Percentiles rank a stretch among this genome's conserved stretches.
Evolutionary conservation across 805 yeast species (phyloP).

Genomic region (Zygotorulaspora danielsina): DNA sequence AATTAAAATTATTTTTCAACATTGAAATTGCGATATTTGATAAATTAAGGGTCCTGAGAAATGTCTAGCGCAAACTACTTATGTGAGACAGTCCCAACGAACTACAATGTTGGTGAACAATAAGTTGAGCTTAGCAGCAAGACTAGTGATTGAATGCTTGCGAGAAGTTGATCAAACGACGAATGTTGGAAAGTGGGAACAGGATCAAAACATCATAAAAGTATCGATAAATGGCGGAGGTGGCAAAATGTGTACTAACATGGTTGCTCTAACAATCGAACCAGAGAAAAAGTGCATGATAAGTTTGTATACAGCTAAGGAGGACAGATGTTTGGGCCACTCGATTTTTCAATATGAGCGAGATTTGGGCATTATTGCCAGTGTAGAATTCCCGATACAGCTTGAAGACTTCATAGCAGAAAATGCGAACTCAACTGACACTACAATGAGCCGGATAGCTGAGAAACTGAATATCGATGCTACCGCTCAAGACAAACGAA

Average conservation of each 20-base stretch:
- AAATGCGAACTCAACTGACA: neutral
- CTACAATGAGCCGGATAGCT: constrained; percentile 4
- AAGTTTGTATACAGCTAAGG: constrained; percentile 11
- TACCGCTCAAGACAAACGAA: neutral
- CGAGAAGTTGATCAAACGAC: neutral
- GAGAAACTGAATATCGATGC: constrained; percentile 3
- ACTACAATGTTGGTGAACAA: too few species aligned
- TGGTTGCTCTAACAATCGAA: constrained; percentile 12
- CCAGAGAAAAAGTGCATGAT: constrained; percentile 17
- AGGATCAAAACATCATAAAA: constrained; percentile 5
- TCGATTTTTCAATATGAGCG: constrained; percentile 17
- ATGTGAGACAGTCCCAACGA: too few species aligned
- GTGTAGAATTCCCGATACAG: constrained; percentile 12
- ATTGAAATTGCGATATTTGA: too few species aligned
- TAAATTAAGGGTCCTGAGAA: too few species aligned
- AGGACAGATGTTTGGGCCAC: constrained; percentile 15
- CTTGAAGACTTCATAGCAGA: constrained; percentile 4
- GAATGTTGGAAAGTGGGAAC: constrained; percentile 2
- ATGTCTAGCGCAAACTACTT: too few species aligned
- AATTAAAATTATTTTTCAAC: constrained; percentile 1
- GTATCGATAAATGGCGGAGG: constrained; percentile 6
- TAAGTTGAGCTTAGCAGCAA: constrained; percentile 9
- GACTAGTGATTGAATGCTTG: constrained; percentile 9
- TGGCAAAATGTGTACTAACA: constrained; percentile 4
- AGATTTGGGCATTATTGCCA: constrained; percentile 9